phyloP scores from a whole-genome alignment of 2,329 filamentous ascomycete species.

The Apiospora saccharicola region DNA sequence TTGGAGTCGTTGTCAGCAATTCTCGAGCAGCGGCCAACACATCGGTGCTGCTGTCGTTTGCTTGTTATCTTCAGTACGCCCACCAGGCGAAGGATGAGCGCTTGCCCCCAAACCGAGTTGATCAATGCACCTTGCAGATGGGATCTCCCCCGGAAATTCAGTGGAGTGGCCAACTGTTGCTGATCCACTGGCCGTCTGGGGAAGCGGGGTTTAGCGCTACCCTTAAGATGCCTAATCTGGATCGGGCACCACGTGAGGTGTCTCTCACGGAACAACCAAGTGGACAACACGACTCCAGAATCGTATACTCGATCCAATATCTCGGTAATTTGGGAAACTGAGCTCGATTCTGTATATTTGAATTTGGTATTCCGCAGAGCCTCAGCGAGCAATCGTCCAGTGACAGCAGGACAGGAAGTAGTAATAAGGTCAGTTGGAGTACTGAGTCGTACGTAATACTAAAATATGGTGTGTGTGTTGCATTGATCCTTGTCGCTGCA shows the following conservation, averaged over 20 bases:
- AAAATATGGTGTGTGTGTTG: constrained; percentile 2
- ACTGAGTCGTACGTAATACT: constrained; percentile 10
- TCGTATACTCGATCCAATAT: background rate
- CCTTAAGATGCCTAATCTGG: constrained; percentile 22
- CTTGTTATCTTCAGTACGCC: background rate
- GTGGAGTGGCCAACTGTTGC: constrained; percentile 1
- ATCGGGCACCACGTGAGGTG: constrained; percentile 11
- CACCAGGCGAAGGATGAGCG: background rate
- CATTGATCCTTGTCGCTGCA: constrained; percentile 18
- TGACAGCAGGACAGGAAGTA: background rate
- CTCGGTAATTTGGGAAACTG: background rate
- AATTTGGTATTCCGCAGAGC: constrained; percentile 18
- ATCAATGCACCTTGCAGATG: constrained; percentile 2
- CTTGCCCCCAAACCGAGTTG: constrained; percentile 8
- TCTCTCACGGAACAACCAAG: background rate
- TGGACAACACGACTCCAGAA: background rate
- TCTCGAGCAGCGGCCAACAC: background rate
- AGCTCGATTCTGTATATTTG: background rate
- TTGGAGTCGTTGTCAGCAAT: background rate
- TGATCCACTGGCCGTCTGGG: constrained; percentile 33
- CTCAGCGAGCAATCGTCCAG: constrained; percentile 16
- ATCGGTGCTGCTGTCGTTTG: background rate
- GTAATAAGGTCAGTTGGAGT: background rate
- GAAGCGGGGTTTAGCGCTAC: constrained; percentile 33
- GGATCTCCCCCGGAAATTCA: constrained; percentile 20